phyloP scores from a whole-genome alignment of 1,284 basidiomycete genomes.

The Stereum hirsutum region DNA sequence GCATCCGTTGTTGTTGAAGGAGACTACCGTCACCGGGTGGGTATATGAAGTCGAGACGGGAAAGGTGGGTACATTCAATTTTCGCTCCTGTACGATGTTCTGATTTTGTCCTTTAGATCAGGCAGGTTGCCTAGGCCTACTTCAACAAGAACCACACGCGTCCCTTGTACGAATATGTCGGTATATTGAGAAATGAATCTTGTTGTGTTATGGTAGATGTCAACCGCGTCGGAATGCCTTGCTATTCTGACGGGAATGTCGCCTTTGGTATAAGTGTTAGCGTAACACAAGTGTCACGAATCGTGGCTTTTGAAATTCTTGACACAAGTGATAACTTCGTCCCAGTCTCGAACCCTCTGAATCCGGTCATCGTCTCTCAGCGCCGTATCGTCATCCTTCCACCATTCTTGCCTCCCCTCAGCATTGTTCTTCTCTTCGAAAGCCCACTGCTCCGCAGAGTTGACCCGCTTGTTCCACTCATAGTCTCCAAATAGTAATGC shows the following conservation, averaged over 20 bases:
- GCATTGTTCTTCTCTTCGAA: constrained; percentile 43
- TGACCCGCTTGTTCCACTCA: constrained; percentile 54
- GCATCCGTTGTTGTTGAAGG: constrained; percentile 44
- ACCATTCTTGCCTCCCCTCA: constrained; percentile 36
- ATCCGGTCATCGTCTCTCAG: constrained; percentile 30
- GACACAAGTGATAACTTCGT: constrained; percentile 37
- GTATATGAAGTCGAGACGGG: constrained; percentile 56
- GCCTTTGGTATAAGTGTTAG: too few relatives aligned
- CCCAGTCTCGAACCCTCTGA: constrained; percentile 40
- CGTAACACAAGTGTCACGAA: too few relatives aligned
- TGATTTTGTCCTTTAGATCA: too few relatives aligned
- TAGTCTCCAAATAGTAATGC: constrained; percentile 64
- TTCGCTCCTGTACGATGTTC: too few relatives aligned
- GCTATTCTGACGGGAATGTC: too few relatives aligned
- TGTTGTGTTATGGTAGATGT: too few relatives aligned
- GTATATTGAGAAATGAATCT: too few relatives aligned
- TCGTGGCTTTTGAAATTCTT: too few relatives aligned
- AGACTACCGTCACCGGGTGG: constrained; percentile 52
- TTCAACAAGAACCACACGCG: too few relatives aligned
- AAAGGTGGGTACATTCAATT: constrained; percentile 40
- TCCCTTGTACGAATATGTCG: too few relatives aligned
- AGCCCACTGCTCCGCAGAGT: constrained; percentile 38
- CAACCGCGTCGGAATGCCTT: too few relatives aligned
- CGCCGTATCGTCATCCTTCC: constrained; percentile 36
- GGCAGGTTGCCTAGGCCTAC: too few relatives aligned